Evolutionary conservation across 179 eudicot genomes (phyloP).

Genomic region (Vitellaria paradoxa): DNA sequence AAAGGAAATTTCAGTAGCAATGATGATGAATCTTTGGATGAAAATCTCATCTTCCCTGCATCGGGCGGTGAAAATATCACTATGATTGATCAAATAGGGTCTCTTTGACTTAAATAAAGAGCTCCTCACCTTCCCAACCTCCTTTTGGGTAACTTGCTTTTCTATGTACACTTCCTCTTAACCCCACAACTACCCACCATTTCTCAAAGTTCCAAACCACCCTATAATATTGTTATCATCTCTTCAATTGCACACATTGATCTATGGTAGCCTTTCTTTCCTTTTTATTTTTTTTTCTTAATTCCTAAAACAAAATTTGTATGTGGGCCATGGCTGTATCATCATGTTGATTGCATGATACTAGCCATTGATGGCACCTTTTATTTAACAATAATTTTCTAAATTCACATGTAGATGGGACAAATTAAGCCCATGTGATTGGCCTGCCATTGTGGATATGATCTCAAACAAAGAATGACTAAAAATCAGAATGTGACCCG

Average conservation of each 20-base stretch:
- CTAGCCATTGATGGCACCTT: constrained; percentile 24
- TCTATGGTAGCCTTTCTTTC: constrained; percentile 15
- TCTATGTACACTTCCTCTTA: background rate
- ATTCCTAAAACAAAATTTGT: background rate
- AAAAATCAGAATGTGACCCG: background rate
- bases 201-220: constrained; percentile 29
- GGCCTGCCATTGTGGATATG: constrained; percentile 12
- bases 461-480: background rate
- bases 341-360: constrained; percentile 24
- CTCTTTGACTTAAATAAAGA: too few species aligned
- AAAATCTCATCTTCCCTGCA: constrained; percentile 46
- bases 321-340: constrained; percentile 4
- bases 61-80: constrained; percentile 35
- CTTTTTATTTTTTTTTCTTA: background rate
- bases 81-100: constrained; percentile 33
- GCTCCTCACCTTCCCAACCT: background rate
- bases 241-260: constrained; percentile 35
- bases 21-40: constrained; percentile 62
- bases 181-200: constrained; percentile 44
- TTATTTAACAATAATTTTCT: constrained; percentile 9
- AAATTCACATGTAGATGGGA: constrained; percentile 1
- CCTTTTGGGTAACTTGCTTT: too few species aligned
- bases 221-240: constrained; percentile 32
- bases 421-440: constrained; percentile 9
- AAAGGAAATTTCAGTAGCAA: constrained; percentile 33